Evolutionary conservation across 768 basidiomycete species (phyloP).

Genomic region (Butyriboletus loyo): DNA sequence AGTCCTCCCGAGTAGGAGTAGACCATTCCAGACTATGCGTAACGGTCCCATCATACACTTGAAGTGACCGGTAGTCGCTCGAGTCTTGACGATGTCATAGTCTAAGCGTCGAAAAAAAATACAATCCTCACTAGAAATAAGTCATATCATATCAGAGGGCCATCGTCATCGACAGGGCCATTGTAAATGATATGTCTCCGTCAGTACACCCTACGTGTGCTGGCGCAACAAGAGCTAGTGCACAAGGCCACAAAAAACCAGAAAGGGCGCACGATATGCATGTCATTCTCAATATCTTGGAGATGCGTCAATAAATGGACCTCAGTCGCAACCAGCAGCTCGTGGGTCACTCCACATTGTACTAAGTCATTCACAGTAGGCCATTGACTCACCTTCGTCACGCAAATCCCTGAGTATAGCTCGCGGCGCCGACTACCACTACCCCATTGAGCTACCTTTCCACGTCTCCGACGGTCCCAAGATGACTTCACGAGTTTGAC

Average conservation of each 20-base stretch:
- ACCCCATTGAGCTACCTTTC: conserved; percentile 8
- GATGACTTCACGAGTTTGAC: conserved; percentile 12
- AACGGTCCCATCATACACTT: too few relatives aligned
- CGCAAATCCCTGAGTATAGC: not conserved
- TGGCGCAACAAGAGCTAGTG: not conserved
- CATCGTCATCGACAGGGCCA: too few relatives aligned
- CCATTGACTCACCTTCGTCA: not conserved
- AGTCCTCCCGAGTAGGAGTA: too few relatives aligned
- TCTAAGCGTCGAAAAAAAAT: too few relatives aligned
- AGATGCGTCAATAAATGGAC: not conserved
- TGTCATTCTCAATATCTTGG: conserved; percentile 5
- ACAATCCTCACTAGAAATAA: too few relatives aligned
- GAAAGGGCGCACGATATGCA: not conserved
- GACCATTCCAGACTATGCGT: too few relatives aligned
- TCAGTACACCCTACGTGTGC: rapidly evolving
- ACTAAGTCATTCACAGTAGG: not conserved
- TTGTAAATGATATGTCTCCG: too few relatives aligned
- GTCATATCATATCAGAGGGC: too few relatives aligned
- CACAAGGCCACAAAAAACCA: not conserved
- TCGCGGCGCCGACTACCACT: conserved; percentile 10
- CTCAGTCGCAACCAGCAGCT: not conserved
- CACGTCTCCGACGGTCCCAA: not conserved
- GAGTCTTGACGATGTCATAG: too few relatives aligned
- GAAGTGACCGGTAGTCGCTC: too few relatives aligned
- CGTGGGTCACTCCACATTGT: conserved; percentile 1